phyloP scores from a whole-genome alignment of 2,329 filamentous ascomycete genomes.

The Colletotrichum camelliae region DNA sequence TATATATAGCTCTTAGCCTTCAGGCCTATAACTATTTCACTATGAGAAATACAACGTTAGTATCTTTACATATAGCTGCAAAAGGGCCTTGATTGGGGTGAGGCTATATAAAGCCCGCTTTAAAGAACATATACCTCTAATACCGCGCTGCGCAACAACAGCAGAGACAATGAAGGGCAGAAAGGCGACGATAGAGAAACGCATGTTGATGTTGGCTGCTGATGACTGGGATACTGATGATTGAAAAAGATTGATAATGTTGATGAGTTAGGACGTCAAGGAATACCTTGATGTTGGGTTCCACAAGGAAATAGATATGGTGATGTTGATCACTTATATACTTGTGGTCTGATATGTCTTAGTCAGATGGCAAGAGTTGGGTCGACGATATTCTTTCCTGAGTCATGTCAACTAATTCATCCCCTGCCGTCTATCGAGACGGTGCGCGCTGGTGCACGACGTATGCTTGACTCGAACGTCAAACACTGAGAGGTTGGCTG shows the following conservation, averaged over 20 bases:
- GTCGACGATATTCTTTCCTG: background rate
- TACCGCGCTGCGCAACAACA: background rate
- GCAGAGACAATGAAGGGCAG: background rate
- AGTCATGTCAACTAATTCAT: background rate
- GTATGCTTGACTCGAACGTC: background rate
- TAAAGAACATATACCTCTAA: background rate
- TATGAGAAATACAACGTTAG: background rate
- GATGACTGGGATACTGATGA: background rate
- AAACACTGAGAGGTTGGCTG: background rate
- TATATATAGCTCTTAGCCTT: no score
- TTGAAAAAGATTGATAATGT: background rate
- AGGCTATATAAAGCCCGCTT: accelerated
- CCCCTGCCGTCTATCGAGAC: background rate
- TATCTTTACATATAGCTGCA: background rate
- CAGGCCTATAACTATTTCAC: no score
- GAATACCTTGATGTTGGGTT: background rate
- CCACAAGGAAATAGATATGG: background rate
- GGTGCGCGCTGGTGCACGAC: background rate
- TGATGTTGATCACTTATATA: background rate
- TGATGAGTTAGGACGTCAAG: background rate
- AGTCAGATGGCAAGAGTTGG: background rate
- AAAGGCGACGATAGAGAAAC: background rate
- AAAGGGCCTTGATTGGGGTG: accelerated
- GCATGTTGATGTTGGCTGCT: background rate
- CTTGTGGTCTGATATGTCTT: background rate